Percentiles rank a stretch among this genome's conserved stretches.
Conservation (phyloP, 768 basidiomycete genomes). For the Kwoniella newhampshirensis region DNA sequence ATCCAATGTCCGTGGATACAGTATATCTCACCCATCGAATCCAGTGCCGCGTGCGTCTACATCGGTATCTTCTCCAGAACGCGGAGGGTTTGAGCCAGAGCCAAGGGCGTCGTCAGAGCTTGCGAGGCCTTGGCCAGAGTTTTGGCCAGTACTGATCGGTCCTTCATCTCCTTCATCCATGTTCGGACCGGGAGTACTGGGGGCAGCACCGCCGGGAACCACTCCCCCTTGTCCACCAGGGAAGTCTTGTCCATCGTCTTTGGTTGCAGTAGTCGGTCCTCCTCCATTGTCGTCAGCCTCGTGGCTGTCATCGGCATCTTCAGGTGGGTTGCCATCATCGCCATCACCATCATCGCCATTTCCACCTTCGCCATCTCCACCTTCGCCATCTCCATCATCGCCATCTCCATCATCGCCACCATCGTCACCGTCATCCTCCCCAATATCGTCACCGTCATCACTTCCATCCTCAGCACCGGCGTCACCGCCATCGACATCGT, state of each 20-base stretch:
- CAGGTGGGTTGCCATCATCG: not conserved
- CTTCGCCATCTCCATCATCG: not conserved
- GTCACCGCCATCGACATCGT: slow-evolving; percentile 3
- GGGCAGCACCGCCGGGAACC: not conserved
- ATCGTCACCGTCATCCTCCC: not conserved
- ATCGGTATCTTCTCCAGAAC: no score
- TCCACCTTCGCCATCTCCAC: not conserved
- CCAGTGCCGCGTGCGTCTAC: no score
- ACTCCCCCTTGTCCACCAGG: not conserved
- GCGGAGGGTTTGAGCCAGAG: no score
- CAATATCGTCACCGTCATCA: not conserved
- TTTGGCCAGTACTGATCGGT: not conserved
- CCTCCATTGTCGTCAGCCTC: not conserved
- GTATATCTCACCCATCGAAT: no score
- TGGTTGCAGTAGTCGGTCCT: not conserved
- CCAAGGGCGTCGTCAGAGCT: no score
- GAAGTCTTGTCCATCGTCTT: not conserved
- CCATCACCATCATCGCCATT: not conserved
- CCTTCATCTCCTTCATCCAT: not conserved
- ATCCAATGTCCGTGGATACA: no score
- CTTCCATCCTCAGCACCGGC: not conserved
- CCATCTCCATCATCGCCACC: slow-evolving; percentile 14
- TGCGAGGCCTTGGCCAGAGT: no score
- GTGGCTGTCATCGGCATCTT: not conserved
- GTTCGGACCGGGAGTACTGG: not conserved